Conservation (phyloP, 75 land plant species). For the Azolla pinnata region DNA sequence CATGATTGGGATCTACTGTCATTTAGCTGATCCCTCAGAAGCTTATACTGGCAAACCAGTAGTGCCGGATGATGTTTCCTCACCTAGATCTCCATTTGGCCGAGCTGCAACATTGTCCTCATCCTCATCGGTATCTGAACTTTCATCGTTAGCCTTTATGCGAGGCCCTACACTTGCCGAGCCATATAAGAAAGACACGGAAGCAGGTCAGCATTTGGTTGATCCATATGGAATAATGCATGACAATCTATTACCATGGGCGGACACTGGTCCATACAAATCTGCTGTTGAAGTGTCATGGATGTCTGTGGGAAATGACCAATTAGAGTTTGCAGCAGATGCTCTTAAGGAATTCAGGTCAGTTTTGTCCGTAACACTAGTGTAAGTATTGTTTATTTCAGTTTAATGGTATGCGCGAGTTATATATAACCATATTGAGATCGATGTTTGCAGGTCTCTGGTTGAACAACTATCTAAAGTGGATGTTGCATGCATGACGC, state of each 20-base stretch:
- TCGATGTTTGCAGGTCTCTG: conserved; percentile 51
- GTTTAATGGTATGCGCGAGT: too few relatives aligned
- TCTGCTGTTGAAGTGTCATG: conserved; percentile 66
- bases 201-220: conserved; percentile 19
- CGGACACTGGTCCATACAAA: conserved; percentile 58
- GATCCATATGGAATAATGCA: conserved; percentile 76
- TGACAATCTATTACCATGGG: conserved; percentile 60
- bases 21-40: conserved; percentile 46
- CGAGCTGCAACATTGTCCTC: conserved; percentile 41
- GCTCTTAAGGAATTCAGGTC: conserved; percentile 60
- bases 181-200: conserved; percentile 14
- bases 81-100: conserved; percentile 44
- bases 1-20: conserved; percentile 75
- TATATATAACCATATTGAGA: too few relatives aligned
- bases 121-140: conserved; percentile 48
- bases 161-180: too few relatives aligned
- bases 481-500: conserved; percentile 39
- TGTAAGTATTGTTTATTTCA: too few relatives aligned
- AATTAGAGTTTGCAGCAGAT: conserved; percentile 71
- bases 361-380: too few relatives aligned
- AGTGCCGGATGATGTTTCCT: conserved; percentile 9
- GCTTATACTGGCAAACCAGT: background rate
- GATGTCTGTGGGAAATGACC: conserved; percentile 77
- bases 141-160: background rate
- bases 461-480: conserved; percentile 81